Conservation (phyloP, 2,329 filamentous ascomycete genomes). For the Calonectria hongkongensis region DNA sequence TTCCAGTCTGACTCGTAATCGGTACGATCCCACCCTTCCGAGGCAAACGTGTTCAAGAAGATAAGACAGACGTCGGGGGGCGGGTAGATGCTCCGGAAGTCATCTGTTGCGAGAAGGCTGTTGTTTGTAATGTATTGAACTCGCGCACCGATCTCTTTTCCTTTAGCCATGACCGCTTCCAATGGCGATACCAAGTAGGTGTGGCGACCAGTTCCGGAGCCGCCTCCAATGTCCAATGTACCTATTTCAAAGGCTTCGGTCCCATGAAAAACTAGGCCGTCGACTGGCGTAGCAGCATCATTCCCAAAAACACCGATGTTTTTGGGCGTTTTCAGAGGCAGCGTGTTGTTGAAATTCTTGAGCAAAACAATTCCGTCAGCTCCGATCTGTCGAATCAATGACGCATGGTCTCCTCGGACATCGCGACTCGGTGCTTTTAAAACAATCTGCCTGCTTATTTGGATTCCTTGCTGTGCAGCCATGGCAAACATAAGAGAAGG, state of each 20-base stretch:
- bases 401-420: conserved; percentile 57
- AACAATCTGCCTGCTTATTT: neutral
- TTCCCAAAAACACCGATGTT: conserved; percentile 35
- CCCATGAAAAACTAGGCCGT: neutral
- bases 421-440: conserved; percentile 45
- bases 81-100: conserved; percentile 65
- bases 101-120: conserved; percentile 59
- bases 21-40: conserved; percentile 78
- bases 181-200: conserved; percentile 73
- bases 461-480: conserved; percentile 15
- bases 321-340: conserved; percentile 75
- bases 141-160: conserved; percentile 65
- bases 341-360: conserved; percentile 66
- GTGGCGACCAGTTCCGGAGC: conserved; percentile 70
- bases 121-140: conserved; percentile 67
- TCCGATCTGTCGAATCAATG: conserved; percentile 59
- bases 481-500: neutral
- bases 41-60: conserved; percentile 77
- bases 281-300: conserved; percentile 10
- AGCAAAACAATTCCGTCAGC: conserved; percentile 59
- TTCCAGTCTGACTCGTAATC: conserved; percentile 50
- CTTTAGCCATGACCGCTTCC: conserved; percentile 70
- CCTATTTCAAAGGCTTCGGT: conserved; percentile 44
- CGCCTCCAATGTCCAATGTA: conserved; percentile 73
- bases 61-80: conserved; percentile 79